These are phyloP conservation scores for Metschnikowia kunwiensis DNA, from an alignment of 805 yeast species.

Conservation along the genomic window DNA sequence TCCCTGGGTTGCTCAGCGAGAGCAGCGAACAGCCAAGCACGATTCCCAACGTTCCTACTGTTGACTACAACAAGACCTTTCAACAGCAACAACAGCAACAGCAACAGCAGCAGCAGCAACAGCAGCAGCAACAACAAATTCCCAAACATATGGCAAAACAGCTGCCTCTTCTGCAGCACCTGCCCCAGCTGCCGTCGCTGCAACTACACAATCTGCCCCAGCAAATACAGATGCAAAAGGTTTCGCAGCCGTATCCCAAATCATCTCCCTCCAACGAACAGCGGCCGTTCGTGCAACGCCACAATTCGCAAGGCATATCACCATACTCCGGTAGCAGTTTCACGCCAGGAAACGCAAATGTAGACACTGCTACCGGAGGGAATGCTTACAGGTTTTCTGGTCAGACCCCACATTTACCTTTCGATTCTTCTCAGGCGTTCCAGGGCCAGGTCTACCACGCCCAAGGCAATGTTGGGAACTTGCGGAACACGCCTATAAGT, in stretches of 20 bases:
- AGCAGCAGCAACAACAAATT: constrained; percentile 8
- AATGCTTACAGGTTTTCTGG: not conserved
- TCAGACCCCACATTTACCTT: constrained; percentile 9
- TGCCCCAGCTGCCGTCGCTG: constrained; percentile 13
- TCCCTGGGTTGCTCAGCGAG: constrained; percentile 62
- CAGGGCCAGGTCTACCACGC: constrained; percentile 7
- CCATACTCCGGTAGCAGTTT: constrained; percentile 3
- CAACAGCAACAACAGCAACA: constrained; percentile 11
- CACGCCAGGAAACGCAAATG: not conserved
- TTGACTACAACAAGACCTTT: constrained; percentile 18
- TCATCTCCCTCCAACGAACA: constrained; percentile 6
- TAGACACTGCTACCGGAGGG: not conserved
- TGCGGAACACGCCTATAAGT: constrained; percentile 20
- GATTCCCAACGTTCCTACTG: constrained; percentile 32
- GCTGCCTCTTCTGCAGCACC: constrained; percentile 13
- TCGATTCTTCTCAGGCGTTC: constrained; percentile 6
- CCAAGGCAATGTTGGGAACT: constrained; percentile 12
- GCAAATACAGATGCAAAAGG: constrained; percentile 2
- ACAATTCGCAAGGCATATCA: constrained; percentile 6
- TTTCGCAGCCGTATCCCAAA: constrained; percentile 4
- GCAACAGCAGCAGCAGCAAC: constrained; percentile 8
- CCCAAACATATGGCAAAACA: constrained; percentile 6
- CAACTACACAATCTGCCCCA: constrained; percentile 7
- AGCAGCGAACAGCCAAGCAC: constrained; percentile 35
- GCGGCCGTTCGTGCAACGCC: constrained; percentile 8